Evolutionary conservation across 1,139 yeast genomes (phyloP).

Genomic region (Geotrichum bryndzae): DNA sequence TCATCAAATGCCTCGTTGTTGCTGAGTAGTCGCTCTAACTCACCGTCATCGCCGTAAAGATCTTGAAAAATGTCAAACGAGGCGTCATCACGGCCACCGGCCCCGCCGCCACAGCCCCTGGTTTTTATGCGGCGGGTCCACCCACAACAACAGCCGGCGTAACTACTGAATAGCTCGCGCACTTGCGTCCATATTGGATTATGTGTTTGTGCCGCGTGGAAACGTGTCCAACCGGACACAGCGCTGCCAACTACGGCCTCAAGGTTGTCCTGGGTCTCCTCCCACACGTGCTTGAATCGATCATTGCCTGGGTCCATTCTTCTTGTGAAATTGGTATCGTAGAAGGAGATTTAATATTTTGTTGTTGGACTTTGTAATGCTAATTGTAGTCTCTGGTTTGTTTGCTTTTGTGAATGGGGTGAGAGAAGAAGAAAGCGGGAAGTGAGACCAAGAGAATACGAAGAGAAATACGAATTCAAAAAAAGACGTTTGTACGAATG

Average conservation of each 20-base stretch:
- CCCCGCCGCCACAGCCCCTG: constrained; percentile 3
- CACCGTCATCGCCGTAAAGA: constrained; percentile 28
- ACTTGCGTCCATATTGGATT: constrained; percentile 1
- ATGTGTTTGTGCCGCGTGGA: constrained; percentile 22
- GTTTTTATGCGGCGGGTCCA: constrained; percentile 8
- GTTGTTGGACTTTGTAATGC: background rate
- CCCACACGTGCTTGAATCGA: constrained; percentile 28
- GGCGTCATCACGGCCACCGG: constrained; percentile 21
- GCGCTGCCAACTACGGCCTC: constrained; percentile 31
- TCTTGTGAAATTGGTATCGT: background rate
- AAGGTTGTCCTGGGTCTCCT: constrained; percentile 28
- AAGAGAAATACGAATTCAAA: background rate
- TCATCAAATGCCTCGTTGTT: constrained; percentile 11
- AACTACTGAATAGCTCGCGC: background rate
- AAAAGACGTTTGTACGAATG: background rate
- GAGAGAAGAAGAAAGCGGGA: background rate
- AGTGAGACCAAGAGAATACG: background rate
- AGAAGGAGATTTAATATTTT: background rate
- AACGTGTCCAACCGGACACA: constrained; percentile 25
- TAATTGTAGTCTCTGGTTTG: background rate
- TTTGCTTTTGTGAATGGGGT: background rate
- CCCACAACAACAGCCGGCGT: constrained; percentile 14
- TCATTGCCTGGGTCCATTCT: constrained; percentile 24
- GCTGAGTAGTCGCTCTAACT: constrained; percentile 27
- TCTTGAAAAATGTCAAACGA: constrained; percentile 30